Evolutionary conservation across 225 moss, liverwort and hornwort genomes (phyloP), one percentile per base, ranked within the genome.

Genomic region (Takakia lepidozioides): DNA sequence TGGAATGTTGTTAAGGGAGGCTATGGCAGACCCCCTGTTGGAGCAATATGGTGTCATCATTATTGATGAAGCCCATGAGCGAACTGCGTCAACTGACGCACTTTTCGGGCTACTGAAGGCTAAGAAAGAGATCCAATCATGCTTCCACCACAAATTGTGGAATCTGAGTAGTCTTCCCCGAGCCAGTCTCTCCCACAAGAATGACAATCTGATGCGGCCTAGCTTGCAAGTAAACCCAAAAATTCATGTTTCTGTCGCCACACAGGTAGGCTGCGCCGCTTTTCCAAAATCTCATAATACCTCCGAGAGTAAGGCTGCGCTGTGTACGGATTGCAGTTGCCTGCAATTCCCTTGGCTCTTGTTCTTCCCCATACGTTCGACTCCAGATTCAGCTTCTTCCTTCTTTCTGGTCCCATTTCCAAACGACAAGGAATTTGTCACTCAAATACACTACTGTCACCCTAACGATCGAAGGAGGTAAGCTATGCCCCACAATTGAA

Each of bases 221-320:
- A n/a, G n/a, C 85, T 90, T 4, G 84, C 80, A 29, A 98, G 72
- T 45, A 84, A 90, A n/a, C 68, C 91, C 48, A 98, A 63, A 52
- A 98, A 98, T 66, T 98, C 95, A n/a, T 84, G 71, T 80, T 87
- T 98, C 54, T 98, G 95, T 53, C 90, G 95, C 95, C 95, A 98
- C 10, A 98, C 95, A 5, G 95, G 95, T 35, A 98, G 47, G 3
- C 90, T 98, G 21, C 86, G 80, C 35, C 78, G 59, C 60, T 78
- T 78, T 60, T 78, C 78, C 49, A 78, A 49, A 60, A 78, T 78
- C 63, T 78, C 78, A 29, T 66, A 59, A 46, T 73, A 78, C 59
- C 66, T 73, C 3, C 69, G 69, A 11, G 78, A 78, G 56, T 78
- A 78, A 49, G 78, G 78, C 48, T 63, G 55, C 40, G 40, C 53